Conservation (phyloP, 257 asterid species). For the Gardenia jasminoides region DNA sequence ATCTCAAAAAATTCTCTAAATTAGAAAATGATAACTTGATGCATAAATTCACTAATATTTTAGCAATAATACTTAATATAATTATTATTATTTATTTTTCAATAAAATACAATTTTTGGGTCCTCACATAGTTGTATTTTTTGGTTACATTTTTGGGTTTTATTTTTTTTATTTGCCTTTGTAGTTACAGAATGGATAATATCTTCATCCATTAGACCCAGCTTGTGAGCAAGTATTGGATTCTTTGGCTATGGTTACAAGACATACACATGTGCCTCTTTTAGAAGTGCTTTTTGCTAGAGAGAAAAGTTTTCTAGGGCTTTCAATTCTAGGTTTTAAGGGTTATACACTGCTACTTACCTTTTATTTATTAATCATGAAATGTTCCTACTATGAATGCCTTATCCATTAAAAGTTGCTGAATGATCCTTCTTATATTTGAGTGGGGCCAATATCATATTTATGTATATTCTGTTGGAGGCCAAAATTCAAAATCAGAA, state of each 20-base stretch:
- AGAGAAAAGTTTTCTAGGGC: conserved; percentile 67
- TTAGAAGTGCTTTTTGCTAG: conserved; percentile 96
- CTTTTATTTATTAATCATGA: not conserved
- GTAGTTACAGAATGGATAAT: conserved; percentile 87
- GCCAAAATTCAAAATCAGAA: not conserved
- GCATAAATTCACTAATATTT: no score
- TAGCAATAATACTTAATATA: no score
- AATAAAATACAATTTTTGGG: no score
- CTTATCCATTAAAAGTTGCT: not conserved
- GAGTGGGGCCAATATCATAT: not conserved
- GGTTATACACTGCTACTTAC: not conserved
- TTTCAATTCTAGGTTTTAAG: conserved; percentile 3
- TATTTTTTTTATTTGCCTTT: conserved; percentile 11
- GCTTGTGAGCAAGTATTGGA: conserved; percentile 98
- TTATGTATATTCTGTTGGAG: not conserved
- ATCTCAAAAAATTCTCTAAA: no score
- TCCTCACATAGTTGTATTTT: not conserved
- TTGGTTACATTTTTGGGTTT: not conserved
- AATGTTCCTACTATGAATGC: not conserved
- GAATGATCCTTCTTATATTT: not conserved
- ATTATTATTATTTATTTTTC: no score
- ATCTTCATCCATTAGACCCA: conserved; percentile 98
- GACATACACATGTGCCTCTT: conserved; percentile 96
- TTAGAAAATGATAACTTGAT: no score
- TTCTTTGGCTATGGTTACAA: conserved; percentile 98